Evolutionary conservation across 75 land plant genomes (phyloP), one percentile per base, ranked within the genome.

Genomic region (Cryptomeria japonica): DNA sequence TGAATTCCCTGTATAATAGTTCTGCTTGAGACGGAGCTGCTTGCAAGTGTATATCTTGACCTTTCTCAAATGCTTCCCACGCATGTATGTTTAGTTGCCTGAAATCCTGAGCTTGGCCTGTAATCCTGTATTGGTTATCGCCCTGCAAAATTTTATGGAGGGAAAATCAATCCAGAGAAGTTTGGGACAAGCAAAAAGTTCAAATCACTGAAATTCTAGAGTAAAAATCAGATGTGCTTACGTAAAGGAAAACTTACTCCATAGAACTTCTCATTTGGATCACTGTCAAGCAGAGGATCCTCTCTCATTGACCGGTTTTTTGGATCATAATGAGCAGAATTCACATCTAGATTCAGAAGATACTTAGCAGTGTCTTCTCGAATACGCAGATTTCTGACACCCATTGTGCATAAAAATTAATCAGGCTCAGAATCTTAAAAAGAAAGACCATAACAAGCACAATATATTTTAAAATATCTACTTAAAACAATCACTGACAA

Each of bases 261-360:
- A 92, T 97, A 97, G 55, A 97, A 97, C 91, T 97, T 97, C 92
- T 97, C 99, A 89, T 96, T 97, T 28, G 99, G 97, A 92, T 97
- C 97, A 73, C 87, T 92, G 89, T 97, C 99, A 25, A 97, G 99
- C 32, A 95, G 91, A 77, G 99, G 99, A 95, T 97, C 99, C 86
- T 97, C 99, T 53, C 99, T 89, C 97, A 97, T 97, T 47, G 99
- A 96, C 39, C 97, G 93, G 14, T 97, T 96, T 86, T 97, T 97
- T 0, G 99, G 99, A 88, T 97, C 99, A 88, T 97, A 97, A 87
- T 96, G 86, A 12, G 99, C 94, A 53, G 99, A 97, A 87, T 97
- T 96, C 3, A 95, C 95, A 91, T 97, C 99, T 89, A 97, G 92
- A 91, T 97, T 97, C 39, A 97, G 87, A 28, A 97, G 92, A 90